Base-by-base conservation (phyloP, 768 basidiomycete genomes). In the Kwoniella dendrophila region DNA sequence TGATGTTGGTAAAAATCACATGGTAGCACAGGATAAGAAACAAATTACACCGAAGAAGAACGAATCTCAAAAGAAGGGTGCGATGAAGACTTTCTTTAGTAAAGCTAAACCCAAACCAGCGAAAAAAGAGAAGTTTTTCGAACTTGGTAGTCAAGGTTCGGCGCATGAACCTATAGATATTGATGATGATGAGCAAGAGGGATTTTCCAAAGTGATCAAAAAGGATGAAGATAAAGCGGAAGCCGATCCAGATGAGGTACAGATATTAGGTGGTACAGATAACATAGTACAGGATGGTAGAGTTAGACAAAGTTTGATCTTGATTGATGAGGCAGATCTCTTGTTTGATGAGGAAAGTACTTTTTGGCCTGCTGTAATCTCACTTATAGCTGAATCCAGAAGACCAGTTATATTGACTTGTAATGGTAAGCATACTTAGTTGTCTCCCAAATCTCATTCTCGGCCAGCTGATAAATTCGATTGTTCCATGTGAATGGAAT, bases 281-380 rank as follows among this genome's bases (percentile, higher is more conserved):
- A 43, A 33, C 22, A 40, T 16, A 11, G 54, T 24, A 8, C 50
- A 55, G 27, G 67, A 44, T 43, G 27, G 51, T 4, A 51, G 64
- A 14, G 22, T 90, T 60, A 83, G 86, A 57, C 95, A 99, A 81
- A 94, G 92, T 0, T 76, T 95, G 53, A 89, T 98, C 63, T 82
- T 99, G 38, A 79, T 99, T 14, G 96, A 99, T 78, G 96, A 99
- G 75, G 95, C 92, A 6, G 96, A 99, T 78, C 85, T 98, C 41
- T 81, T 98, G 48, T 99, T 87, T 81, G 86, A 86, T 63, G 90
- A 92, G 50, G 96, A 82, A 52, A 72, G 73, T 34, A 94, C 80
- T 75, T 98, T 93, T 78, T 95, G 91, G 91, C 83, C 87, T 16
- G 85, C 88, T 1, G 85, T 97, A 27, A 82, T 88, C 8, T 84